phyloP scores from a whole-genome alignment of 805 yeast species.

The Candida incommunis region DNA sequence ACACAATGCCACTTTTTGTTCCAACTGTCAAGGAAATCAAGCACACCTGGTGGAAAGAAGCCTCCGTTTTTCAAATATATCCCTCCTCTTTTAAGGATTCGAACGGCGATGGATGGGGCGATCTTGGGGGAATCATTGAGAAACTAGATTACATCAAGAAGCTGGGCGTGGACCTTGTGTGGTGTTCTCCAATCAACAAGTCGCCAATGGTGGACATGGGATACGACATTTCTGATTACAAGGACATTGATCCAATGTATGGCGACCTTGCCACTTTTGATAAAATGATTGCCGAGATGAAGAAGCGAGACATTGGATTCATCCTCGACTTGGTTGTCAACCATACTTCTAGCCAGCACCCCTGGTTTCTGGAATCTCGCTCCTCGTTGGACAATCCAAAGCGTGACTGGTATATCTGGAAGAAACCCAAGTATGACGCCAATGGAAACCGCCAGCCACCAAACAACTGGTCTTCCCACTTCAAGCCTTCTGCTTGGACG shows the following conservation, averaged over 20 bases:
- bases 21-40: no score
- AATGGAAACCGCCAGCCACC: conserved; percentile 41
- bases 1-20: no score
- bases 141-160: conserved; percentile 36
- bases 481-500: conserved; percentile 43
- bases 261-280: conserved; percentile 43
- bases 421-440: conserved; percentile 31
- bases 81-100: conserved; percentile 49
- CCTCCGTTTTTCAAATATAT: conserved; percentile 43
- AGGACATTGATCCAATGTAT: conserved; percentile 35
- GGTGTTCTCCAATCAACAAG: conserved; percentile 46
- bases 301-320: conserved; percentile 36
- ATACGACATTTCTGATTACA: conserved; percentile 43
- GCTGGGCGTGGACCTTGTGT: conserved; percentile 37
- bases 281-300: conserved; percentile 31
- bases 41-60: conserved; percentile 37
- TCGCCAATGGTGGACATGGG: conserved; percentile 54
- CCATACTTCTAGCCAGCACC: conserved; percentile 42
- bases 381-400: conserved; percentile 37
- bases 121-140: conserved; percentile 37
- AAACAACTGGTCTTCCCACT: conserved; percentile 40
- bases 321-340: conserved; percentile 44
- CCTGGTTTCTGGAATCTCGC: conserved; percentile 44
- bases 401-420: conserved; percentile 52
- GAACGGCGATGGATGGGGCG: conserved; percentile 47